phyloP scores from a whole-genome alignment of 1,139 yeast genomes.

The Hansenula lynferdii region DNA sequence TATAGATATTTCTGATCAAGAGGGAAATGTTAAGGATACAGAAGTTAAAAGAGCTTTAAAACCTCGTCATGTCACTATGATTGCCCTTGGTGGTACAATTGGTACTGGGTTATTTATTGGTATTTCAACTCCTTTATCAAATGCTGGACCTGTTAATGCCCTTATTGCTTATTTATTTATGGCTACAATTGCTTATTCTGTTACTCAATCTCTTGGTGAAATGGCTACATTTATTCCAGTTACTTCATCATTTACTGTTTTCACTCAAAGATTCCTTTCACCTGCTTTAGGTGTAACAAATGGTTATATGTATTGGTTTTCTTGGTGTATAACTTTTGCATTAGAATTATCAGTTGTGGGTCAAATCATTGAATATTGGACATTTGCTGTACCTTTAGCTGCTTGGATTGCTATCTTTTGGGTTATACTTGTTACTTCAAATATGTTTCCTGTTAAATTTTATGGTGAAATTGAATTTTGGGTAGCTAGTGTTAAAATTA shows the following conservation, averaged over 20 bases:
- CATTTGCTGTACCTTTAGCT: constrained; percentile 62
- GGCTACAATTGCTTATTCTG: constrained; percentile 59
- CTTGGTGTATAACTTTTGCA: constrained; percentile 83
- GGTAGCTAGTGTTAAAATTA: constrained; percentile 61
- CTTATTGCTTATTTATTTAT: constrained; percentile 61
- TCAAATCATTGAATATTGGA: constrained; percentile 74
- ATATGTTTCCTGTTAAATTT: constrained; percentile 56
- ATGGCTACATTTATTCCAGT: constrained; percentile 77
- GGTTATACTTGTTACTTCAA: constrained; percentile 37
- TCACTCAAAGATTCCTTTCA: constrained; percentile 56
- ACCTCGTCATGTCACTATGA: constrained; percentile 57
- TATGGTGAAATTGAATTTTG: constrained; percentile 70
- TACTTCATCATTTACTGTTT: constrained; percentile 60
- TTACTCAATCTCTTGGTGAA: constrained; percentile 71
- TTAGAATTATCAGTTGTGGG: constrained; percentile 79
- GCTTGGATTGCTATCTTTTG: constrained; percentile 61
- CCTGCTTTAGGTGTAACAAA: constrained; percentile 75
- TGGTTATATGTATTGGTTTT: constrained; percentile 84
- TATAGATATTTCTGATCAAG: constrained; percentile 19
- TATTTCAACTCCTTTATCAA: constrained; percentile 42
- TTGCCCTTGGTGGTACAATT: constrained; percentile 66
- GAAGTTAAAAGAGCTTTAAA: constrained; percentile 45
- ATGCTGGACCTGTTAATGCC: constrained; percentile 65
- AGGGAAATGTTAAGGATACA: constrained; percentile 31
- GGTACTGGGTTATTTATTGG: constrained; percentile 68